Conservation (phyloP, 768 basidiomycete genomes). For the Termitomyces titanicus region DNA sequence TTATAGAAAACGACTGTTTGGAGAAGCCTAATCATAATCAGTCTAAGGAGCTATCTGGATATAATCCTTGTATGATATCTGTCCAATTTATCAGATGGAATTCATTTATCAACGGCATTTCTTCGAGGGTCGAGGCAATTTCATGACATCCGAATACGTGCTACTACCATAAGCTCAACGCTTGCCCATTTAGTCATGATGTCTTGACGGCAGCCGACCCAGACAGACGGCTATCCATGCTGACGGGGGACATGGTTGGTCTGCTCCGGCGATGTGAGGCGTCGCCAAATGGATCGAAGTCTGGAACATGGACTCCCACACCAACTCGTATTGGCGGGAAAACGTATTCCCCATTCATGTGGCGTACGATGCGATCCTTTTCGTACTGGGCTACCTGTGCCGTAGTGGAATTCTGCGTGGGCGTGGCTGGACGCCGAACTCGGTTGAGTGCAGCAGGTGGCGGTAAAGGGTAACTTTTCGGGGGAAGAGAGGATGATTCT, state of each 20-base stretch:
- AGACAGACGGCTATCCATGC: neutral
- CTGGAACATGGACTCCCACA: neutral
- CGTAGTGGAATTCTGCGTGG: conserved; percentile 25
- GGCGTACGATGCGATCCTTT: conserved; percentile 30
- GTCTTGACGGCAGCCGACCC: neutral
- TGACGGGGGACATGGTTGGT: neutral
- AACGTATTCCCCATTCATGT: conserved; percentile 36
- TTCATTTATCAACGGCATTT: neutral
- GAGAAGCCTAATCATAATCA: conserved; percentile 40
- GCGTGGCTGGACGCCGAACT: conserved; percentile 26
- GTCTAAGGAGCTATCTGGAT: conserved; percentile 1
- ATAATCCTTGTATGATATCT: neutral
- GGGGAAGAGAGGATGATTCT: neutral
- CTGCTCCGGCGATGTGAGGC: neutral
- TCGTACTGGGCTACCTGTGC: conserved; percentile 34
- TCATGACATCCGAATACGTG: neutral
- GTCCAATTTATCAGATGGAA: conserved; percentile 14
- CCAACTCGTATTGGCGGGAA: conserved; percentile 33
- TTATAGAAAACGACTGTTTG: conserved; percentile 62
- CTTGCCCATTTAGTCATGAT: neutral
- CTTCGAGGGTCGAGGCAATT: neutral
- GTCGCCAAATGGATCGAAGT: neutral
- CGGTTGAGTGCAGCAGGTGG: neutral
- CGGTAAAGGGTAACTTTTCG: too few species aligned
- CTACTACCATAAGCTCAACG: neutral